phyloP scores from a whole-genome alignment of 2,329 filamentous ascomycete species.

The Trichophyton rubrum region DNA sequence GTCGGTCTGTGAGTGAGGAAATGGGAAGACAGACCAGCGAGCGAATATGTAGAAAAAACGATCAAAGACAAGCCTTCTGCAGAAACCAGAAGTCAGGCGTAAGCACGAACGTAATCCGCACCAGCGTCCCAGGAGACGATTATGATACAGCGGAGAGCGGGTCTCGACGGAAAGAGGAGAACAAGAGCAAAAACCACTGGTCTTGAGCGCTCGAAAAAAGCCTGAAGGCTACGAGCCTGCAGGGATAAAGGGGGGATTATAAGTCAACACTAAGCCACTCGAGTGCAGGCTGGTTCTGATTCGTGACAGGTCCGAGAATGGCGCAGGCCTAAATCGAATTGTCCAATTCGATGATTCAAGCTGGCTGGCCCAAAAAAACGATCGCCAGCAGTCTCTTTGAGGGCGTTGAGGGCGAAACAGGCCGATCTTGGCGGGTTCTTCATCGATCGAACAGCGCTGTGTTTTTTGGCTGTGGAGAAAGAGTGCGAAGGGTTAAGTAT shows the following conservation, averaged over 20 bases:
- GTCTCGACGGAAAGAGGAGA: slow-evolving; percentile 2
- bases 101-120: neutral
- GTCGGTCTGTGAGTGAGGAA: neutral
- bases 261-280: neutral
- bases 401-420: neutral
- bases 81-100: neutral
- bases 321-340: neutral
- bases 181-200: neutral
- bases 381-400: neutral
- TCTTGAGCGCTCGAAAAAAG: neutral
- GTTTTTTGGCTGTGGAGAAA: neutral
- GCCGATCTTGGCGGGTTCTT: neutral
- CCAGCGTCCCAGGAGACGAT: neutral
- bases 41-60: neutral
- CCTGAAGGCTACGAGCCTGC: neutral
- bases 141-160: neutral
- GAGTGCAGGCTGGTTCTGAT: neutral
- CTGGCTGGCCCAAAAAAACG: neutral
- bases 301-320: neutral
- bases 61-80: slow-evolving; percentile 1
- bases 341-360: neutral
- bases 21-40: neutral
- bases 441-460: neutral
- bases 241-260: neutral
- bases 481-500: neutral